Percentiles rank a stretch among this genome's conserved stretches.
phyloP scores from a whole-genome alignment of 176 grass and related monocot genomes.

The Hordeum vulgare region MorexV3_pseudomolecules_assembly NC_058523.1:337397655-337398154 shows the following conservation, averaged over 20 bases:
- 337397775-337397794: no score
- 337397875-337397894: background rate
- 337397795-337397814: background rate
- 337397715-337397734: no score
- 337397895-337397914: background rate
- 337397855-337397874: background rate
- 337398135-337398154: background rate
- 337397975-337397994: slow-evolving; percentile 6
- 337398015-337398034: background rate
- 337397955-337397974: background rate
- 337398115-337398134: background rate
- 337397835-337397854: no score
- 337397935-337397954: background rate
- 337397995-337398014: background rate
- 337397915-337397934: background rate
- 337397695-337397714: no score
- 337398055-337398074: background rate
- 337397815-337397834: background rate
- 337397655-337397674: no score
- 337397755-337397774: no score
- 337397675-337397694: no score
- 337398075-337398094: background rate
- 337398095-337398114: background rate
- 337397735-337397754: no score
- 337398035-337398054: background rate